Evolutionary conservation across 2,329 filamentous ascomycete species (phyloP).

Genomic region (Coniochaeta prunicola): DNA sequence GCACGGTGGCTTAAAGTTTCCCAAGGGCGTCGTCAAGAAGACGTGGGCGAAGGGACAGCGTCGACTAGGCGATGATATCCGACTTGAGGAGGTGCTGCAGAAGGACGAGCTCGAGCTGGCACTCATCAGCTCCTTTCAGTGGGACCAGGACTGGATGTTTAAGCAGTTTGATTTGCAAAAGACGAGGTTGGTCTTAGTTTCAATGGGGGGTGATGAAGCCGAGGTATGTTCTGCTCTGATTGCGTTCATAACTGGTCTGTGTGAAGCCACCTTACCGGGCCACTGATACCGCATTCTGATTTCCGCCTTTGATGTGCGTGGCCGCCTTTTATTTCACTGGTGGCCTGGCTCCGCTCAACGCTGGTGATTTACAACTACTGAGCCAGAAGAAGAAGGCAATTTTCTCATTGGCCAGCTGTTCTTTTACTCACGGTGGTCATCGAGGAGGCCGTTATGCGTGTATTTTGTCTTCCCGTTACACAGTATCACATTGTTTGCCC

Average conservation of each 20-base stretch:
- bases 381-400: background rate
- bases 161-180: slow-evolving; percentile 56
- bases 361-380: background rate
- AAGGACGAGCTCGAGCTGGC: slow-evolving; percentile 64
- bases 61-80: slow-evolving; percentile 65
- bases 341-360: background rate
- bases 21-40: slow-evolving; percentile 65
- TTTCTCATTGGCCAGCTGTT: background rate
- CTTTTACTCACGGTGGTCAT: background rate
- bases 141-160: slow-evolving; percentile 75
- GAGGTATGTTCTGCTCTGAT: slow-evolving; percentile 34
- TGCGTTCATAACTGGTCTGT: background rate
- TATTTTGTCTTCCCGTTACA: too few relatives aligned
- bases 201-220: slow-evolving; percentile 28
- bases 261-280: too few relatives aligned
- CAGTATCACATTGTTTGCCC: too few relatives aligned
- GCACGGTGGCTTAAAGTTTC: slow-evolving; percentile 29
- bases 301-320: background rate
- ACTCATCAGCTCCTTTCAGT: slow-evolving; percentile 80
- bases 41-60: slow-evolving; percentile 66
- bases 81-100: slow-evolving; percentile 79
- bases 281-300: too few relatives aligned
- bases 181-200: slow-evolving; percentile 57
- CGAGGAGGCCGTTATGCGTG: too few relatives aligned
- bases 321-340: background rate